Evolutionary conservation across 106 monocot genomes (phyloP).

Genomic region (Hemerocallis citrina): DNA sequence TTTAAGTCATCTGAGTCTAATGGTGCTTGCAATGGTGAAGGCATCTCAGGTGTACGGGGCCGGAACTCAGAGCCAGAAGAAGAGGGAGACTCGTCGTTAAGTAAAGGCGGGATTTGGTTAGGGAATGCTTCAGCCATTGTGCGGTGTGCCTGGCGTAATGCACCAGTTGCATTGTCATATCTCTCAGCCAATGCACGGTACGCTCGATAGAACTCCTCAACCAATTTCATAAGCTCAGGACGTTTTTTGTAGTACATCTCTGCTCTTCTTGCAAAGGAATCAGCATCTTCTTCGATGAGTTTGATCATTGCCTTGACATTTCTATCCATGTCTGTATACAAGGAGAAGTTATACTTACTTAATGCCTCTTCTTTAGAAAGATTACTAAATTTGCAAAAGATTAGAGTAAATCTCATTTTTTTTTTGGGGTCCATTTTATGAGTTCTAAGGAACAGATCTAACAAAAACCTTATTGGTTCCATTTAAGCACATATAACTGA

Average conservation of each 20-base stretch:
- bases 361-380: no score
- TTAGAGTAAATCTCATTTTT: not conserved
- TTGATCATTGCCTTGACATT: constrained; percentile 74
- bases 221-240: constrained; percentile 57
- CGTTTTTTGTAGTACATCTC: constrained; percentile 75
- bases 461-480: no score
- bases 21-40: constrained; percentile 7
- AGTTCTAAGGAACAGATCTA: no score
- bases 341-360: not conserved
- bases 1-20: constrained; percentile 28
- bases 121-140: constrained; percentile 74
- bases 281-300: constrained; percentile 74
- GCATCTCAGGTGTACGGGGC: constrained; percentile 25
- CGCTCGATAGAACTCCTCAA: constrained; percentile 70
- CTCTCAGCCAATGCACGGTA: constrained; percentile 74
- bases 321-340: constrained; percentile 52
- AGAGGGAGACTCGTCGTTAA: constrained; percentile 39
- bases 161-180: constrained; percentile 69
- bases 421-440: no score
- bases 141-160: constrained; percentile 52
- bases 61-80: constrained; percentile 15
- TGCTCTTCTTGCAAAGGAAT: constrained; percentile 66
- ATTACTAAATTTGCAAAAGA: not conserved
- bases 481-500: no score
- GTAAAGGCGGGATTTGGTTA: constrained; percentile 34